Base-by-base conservation (phyloP, 2,329 filamentous ascomycete species). In the Cordyceps cateniannulata region DNA sequence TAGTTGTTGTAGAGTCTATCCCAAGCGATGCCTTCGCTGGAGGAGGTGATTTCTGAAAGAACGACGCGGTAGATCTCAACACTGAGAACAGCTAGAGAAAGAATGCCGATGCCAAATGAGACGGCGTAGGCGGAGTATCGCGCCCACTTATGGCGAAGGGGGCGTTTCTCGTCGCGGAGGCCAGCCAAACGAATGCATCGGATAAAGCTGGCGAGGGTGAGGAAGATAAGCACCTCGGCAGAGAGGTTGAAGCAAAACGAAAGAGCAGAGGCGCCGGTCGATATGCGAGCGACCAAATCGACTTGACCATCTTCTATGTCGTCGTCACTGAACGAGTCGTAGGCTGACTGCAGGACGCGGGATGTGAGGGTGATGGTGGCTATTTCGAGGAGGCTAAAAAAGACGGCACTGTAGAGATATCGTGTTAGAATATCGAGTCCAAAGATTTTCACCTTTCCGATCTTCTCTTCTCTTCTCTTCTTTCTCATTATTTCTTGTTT, bases 151-250 rank as follows among this genome's bases (percentile, higher is more conserved):
- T 49, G 20, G 18, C 22, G 48, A 29, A 32, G 44, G 3, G 48
- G 25, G 16, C 29, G 32, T 7, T 52, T 52, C 3, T 32, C 47
- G 27, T 38, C 35, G 40, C 27, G 38, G 32, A 40, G 14, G 16
- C 20, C 57, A 44, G 49, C 48, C 4, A 61, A 44, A 14, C n/a
- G 49, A 38, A 65, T 40, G 45, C 53, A 59, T 6, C 60, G 60
- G 20, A 51, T 52, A 5, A 66, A 57, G 51, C 60, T 59, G 48
- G 64, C 58, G 6, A 66, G 51, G 12, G 64, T 59, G 40, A 63
- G 55, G 32, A 62, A 62, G 24, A 64, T 20, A 45, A 38, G 12
- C 16, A 64, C n/a, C 2, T 62, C 52, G 6, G n/a, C 52, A n/a
- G 62, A 20, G 24, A 45, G 4, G 53, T 60, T 54, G 52, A 58